Evolutionary conservation across 768 basidiomycete species (phyloP), one percentile per base, ranked within the genome.

Genomic region (Nevesoporus exiguus): DNA sequence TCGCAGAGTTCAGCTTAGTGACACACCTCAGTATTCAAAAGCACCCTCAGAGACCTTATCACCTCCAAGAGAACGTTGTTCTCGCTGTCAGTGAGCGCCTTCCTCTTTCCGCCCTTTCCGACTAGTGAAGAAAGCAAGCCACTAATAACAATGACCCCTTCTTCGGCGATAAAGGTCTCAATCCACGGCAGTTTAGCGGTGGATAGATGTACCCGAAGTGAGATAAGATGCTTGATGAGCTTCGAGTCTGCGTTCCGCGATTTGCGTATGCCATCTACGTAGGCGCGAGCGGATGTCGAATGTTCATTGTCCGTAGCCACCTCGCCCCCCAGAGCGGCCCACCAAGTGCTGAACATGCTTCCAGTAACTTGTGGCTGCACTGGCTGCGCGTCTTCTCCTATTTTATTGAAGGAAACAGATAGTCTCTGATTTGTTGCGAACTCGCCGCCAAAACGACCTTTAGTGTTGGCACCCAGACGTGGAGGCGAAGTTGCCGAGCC

Each of bases 191-290:
- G 55, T 54, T 84, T 85, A 0, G 88, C 90, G 0, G 93, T 94
- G 3, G 93, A 90, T 1, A 97, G 74, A 62, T 92, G 88, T 0
- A 94, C 88, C 3, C 93, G 84, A 17, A 98, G 75, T 1, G 86
- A 83, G 40, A 93, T 87, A 2, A 97, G 74, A 61, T 90, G 84
- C 64, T 90, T 93, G 47, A 81, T 76, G 25, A 93, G 76, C 62
- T 81, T 84, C 36, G 78, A 71, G 60, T 87, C 84, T 9, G 75
- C 71, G 5, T 76, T 60, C 61, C 78, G 89, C 47, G 75, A 75
- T 15, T 70, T 76, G 48, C 78, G 79, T 49, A 93, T 74, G 11
- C 77, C 75, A 45, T 84, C 78, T 36, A 85, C 82, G 70, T 88
- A 90, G 73, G 79, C 81, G 59, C 74, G 79, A 7, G 84, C 79